Evolutionary conservation across 148 eudicot genomes (phyloP).

Genomic region (Chenopodium suecicum): DNA sequence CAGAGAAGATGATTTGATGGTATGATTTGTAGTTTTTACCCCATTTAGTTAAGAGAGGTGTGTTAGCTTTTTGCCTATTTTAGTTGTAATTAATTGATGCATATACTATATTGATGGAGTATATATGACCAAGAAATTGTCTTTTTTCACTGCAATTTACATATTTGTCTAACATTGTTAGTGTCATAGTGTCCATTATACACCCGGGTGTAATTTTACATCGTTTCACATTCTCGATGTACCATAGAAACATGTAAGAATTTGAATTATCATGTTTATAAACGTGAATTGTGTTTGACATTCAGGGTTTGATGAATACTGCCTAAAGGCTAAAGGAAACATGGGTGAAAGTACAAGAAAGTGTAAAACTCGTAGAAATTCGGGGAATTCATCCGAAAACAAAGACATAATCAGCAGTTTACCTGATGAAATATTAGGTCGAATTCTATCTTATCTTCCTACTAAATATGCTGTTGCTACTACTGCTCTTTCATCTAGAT

Average conservation of each 20-base stretch:
- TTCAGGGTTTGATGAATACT: neutral
- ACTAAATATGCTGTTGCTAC: constrained; percentile 26
- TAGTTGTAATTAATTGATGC: neutral
- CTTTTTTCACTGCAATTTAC: neutral
- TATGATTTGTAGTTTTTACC: too few species aligned
- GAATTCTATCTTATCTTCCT: constrained; percentile 20
- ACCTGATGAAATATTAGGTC: constrained; percentile 22
- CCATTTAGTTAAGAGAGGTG: too few species aligned
- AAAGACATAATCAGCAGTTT: constrained; percentile 20
- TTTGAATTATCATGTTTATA: neutral
- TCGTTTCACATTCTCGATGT: too few species aligned
- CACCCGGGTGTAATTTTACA: too few species aligned
- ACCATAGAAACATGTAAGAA: too few species aligned
- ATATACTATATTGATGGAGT: too few species aligned
- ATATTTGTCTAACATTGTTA: too few species aligned
- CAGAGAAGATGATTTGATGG: neutral
- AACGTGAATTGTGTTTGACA: neutral
- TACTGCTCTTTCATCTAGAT: constrained; percentile 17
- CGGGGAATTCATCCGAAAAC: neutral
- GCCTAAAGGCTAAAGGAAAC: neutral
- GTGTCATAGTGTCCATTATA: too few species aligned
- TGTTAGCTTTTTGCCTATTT: neutral
- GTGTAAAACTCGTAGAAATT: neutral
- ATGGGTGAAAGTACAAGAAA: constrained; percentile 14
- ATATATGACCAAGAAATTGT: neutral